phyloP scores from a whole-genome alignment of 1,284 basidiomycete species.

The Rhodotorula glutinis region DNA sequence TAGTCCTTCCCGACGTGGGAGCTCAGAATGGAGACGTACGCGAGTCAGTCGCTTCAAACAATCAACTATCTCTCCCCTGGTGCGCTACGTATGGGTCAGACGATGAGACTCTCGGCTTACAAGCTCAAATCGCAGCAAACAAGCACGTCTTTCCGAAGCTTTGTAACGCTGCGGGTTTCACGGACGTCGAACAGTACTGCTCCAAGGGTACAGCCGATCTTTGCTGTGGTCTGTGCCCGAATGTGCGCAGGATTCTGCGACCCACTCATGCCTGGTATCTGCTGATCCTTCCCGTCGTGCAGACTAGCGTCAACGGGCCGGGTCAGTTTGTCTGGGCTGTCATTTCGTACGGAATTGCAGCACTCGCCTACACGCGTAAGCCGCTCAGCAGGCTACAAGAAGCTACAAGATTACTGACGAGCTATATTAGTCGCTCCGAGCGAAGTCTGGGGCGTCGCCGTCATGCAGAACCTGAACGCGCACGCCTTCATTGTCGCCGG shows the following conservation, averaged over 20 bases:
- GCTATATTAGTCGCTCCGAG: background rate
- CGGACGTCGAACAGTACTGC: constrained; percentile 24
- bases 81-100: no score
- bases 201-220: background rate
- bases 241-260: no score
- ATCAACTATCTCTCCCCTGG: constrained; percentile 7
- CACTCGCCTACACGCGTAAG: background rate
- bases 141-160: background rate
- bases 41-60: constrained; percentile 4
- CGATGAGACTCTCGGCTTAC: no score
- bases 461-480: constrained; percentile 15
- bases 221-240: constrained; percentile 8
- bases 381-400: background rate
- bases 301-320: constrained; percentile 5
- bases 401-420: no score
- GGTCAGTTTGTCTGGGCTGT: constrained; percentile 22
- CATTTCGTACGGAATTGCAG: background rate
- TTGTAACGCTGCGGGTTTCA: constrained; percentile 1
- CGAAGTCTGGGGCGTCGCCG: constrained; percentile 14
- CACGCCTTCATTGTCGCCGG: constrained; percentile 9
- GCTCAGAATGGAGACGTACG: constrained; percentile 13
- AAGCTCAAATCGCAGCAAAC: no score
- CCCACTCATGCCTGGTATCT: background rate
- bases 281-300: background rate
- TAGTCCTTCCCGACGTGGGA: background rate